Conservation (phyloP, 495 filamentous ascomycete genomes). For the Aspergillus avenaceus region DNA sequence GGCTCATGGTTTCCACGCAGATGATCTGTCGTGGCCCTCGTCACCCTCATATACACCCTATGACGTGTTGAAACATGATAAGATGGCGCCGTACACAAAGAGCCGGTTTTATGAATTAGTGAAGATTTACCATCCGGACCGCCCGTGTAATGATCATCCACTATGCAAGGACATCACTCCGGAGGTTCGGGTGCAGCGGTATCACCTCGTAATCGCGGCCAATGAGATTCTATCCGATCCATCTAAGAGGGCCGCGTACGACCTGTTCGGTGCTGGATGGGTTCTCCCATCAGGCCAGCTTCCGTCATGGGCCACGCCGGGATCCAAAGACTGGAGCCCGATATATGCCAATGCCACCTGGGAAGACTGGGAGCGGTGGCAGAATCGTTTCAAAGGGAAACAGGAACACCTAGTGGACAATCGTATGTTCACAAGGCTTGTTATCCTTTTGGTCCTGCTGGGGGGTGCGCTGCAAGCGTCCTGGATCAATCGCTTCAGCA, state of each 20-base stretch:
- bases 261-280: conserved; percentile 80
- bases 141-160: conserved; percentile 46
- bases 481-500: conserved; percentile 54
- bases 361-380: conserved; percentile 97
- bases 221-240: conserved; percentile 89
- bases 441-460: conserved; percentile 61
- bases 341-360: conserved; percentile 86
- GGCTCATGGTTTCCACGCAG: conserved; percentile 16
- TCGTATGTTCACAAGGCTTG: conserved; percentile 62
- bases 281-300: conserved; percentile 27
- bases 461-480: conserved; percentile 66
- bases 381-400: conserved; percentile 53
- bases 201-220: conserved; percentile 79
- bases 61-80: conserved; percentile 71
- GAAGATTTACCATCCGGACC: conserved; percentile 94
- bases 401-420: conserved; percentile 68
- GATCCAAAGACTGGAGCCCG: conserved; percentile 30
- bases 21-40: conserved; percentile 35
- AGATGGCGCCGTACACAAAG: conserved; percentile 71
- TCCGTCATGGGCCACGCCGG: conserved; percentile 12
- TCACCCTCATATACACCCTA: conserved; percentile 66
- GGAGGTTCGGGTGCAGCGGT: conserved; percentile 71
- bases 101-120: conserved; percentile 80
- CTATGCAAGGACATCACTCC: conserved; percentile 46
- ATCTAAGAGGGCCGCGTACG: conserved; percentile 72